Conservation (phyloP, 2,329 filamentous ascomycete species). For the Verticillium albo-atrum region DNA sequence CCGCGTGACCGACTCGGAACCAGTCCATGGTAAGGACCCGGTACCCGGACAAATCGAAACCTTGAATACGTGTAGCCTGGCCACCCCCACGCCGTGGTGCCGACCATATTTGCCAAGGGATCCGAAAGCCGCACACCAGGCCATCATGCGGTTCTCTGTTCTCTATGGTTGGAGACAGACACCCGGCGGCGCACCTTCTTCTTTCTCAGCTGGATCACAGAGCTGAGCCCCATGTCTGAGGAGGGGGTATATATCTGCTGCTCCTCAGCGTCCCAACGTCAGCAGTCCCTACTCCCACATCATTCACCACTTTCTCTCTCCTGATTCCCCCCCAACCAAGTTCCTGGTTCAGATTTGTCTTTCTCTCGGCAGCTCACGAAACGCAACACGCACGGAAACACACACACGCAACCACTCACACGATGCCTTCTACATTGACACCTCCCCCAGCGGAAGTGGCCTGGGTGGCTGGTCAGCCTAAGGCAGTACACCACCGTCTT, state of each 20-base stretch:
- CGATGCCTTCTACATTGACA: not conserved
- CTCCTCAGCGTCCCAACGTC: not conserved
- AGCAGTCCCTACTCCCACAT: not conserved
- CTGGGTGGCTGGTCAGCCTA: constrained; percentile 4
- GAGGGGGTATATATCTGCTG: not conserved
- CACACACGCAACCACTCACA: not conserved
- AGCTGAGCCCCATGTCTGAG: not conserved
- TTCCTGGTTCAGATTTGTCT: too few relatives aligned
- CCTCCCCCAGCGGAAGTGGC: not conserved
- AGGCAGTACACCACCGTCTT: constrained; percentile 3
- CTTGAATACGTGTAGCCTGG: not conserved
- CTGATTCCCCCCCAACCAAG: too few relatives aligned
- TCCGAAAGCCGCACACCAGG: not conserved
- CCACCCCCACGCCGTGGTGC: not conserved
- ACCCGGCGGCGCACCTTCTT: not conserved
- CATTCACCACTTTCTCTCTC: not conserved
- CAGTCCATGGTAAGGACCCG: not conserved
- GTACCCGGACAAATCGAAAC: not conserved
- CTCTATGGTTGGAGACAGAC: not conserved
- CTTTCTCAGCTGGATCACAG: not conserved
- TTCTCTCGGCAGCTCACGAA: too few relatives aligned
- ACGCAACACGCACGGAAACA: too few relatives aligned
- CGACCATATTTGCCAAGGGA: not conserved
- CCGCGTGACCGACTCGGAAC: not conserved
- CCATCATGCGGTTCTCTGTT: not conserved